phyloP scores from a whole-genome alignment of 2,329 filamentous ascomycete genomes.

The Colletotrichum sp. region DNA sequence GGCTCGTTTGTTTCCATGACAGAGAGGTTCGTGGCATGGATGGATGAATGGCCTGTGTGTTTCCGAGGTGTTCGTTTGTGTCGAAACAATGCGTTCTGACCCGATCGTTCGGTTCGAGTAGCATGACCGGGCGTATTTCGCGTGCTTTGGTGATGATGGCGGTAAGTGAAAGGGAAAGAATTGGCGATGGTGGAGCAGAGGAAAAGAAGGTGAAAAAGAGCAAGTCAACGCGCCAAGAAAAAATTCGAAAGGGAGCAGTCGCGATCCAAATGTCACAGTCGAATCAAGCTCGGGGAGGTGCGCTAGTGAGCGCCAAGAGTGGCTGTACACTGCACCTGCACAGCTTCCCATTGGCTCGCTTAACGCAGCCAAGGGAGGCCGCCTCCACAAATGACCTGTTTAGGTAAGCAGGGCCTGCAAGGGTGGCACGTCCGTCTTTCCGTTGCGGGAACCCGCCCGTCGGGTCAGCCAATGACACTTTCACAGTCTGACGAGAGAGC shows the following conservation, averaged over 20 bases:
- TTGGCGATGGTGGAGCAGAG: not conserved
- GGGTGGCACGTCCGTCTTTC: not conserved
- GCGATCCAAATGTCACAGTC: not conserved
- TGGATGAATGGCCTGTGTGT: not conserved
- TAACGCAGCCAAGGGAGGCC: not conserved
- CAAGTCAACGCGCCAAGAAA: not conserved
- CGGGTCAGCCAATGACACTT: not conserved
- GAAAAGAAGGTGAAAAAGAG: not conserved
- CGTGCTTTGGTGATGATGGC: not conserved
- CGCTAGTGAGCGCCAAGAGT: constrained; percentile 13
- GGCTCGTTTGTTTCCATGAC: not conserved
- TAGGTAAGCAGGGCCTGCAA: not conserved
- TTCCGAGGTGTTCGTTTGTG: not conserved
- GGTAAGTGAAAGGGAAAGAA: not conserved
- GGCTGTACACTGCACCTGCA: not conserved
- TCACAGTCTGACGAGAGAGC: not conserved
- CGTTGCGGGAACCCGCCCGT: not conserved
- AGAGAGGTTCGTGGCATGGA: not conserved
- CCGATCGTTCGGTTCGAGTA: not conserved
- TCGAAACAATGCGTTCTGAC: not conserved
- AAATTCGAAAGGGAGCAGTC: not conserved
- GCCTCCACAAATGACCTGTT: not conserved
- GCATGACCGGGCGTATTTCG: not conserved
- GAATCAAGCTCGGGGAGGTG: constrained; percentile 10
- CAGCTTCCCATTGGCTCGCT: not conserved